Base-by-base conservation (phyloP, 805 yeast genomes). In the Wickerhamiella nectarea region DNA sequence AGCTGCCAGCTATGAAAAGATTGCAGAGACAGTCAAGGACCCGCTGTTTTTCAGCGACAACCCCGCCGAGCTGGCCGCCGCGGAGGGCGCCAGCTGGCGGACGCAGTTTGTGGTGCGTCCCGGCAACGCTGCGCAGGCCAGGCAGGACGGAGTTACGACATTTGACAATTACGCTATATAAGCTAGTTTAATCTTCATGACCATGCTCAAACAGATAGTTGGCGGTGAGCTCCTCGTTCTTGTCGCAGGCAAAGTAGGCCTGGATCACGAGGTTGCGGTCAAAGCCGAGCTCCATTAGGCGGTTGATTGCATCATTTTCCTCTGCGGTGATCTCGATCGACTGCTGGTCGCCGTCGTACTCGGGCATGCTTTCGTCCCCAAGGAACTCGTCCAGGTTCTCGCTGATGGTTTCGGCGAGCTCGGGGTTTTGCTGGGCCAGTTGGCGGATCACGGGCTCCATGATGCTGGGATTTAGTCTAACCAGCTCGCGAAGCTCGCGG, bases 171-270 rank as follows among this genome's bases (percentile, higher is more conserved):
- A 28, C 7, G n/a, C 28, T 25, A 25, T 25, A 25, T 25, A 25
- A 6, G n/a, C n/a, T n/a, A 6, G 14, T 4, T 19, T 34, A 46
- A 9, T 47, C 49, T 9, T 52, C 56, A 36, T 46, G 25, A 18
- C 65, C 69, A 45, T 67, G 66, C 54, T 66, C 71, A 43, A 91
- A 82, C 54, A 91, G 69, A 57, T 85, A 75, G 66, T 91, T 91
- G 18, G 97, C 98, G 35, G 98, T 86, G 56, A 84, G 74, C 67
- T 89, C 95, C 67, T 91, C 98, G 64, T 91, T 85, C 66, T 86
- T 89, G 57, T 91, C 98, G 64, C 98, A 91, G 34, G 97, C 97
- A 71, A 91, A 78, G 66, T 84, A 91, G 24, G 93, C 94, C 67
- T 87, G 95, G 48, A 86, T 75, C 36, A 83, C 98, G 46, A 80